Evolutionary conservation across 495 filamentous ascomycete species (phyloP).

Genomic region (Emericellopsis terricola): DNA sequence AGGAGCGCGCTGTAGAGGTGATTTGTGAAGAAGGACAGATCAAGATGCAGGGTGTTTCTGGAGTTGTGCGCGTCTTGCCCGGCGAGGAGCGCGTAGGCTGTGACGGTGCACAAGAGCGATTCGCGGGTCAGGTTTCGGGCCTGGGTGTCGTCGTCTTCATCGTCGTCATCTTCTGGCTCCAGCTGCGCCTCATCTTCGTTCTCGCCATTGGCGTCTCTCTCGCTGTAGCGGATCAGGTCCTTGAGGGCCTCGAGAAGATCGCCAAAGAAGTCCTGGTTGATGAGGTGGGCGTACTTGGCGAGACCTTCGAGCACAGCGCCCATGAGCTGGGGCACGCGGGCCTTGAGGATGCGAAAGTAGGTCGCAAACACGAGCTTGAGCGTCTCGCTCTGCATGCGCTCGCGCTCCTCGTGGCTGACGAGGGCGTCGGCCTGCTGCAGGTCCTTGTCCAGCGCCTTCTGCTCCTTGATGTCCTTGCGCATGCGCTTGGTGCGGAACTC

Average conservation of each 20-base stretch:
- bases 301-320: slow-evolving; percentile 79
- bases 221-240: slow-evolving; percentile 63
- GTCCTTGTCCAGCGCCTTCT: slow-evolving; percentile 76
- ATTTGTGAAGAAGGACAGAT: slow-evolving; percentile 84
- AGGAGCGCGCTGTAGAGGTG: slow-evolving; percentile 79
- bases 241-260: slow-evolving; percentile 87
- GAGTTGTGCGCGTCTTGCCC: slow-evolving; percentile 69
- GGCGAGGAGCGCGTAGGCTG: slow-evolving; percentile 80
- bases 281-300: slow-evolving; percentile 77
- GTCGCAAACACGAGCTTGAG: slow-evolving; percentile 87
- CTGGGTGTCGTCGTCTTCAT: slow-evolving; percentile 21
- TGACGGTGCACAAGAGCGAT: slow-evolving; percentile 84
- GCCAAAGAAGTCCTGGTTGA: slow-evolving; percentile 97
- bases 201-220: slow-evolving; percentile 20
- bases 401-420: slow-evolving; percentile 79
- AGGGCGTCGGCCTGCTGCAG: slow-evolving; percentile 82
- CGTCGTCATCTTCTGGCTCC: slow-evolving; percentile 10
- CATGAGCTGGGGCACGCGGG: slow-evolving; percentile 62
- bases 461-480: slow-evolving; percentile 53
- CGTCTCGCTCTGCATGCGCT: slow-evolving; percentile 83
- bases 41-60: slow-evolving; percentile 49
- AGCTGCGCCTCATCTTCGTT: slow-evolving; percentile 6
- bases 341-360: slow-evolving; percentile 88
- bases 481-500: slow-evolving; percentile 29
- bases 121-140: slow-evolving; percentile 59